Base-by-base conservation (phyloP, 2,329 filamentous ascomycete genomes). In the Acrocalymma vagum region DNA sequence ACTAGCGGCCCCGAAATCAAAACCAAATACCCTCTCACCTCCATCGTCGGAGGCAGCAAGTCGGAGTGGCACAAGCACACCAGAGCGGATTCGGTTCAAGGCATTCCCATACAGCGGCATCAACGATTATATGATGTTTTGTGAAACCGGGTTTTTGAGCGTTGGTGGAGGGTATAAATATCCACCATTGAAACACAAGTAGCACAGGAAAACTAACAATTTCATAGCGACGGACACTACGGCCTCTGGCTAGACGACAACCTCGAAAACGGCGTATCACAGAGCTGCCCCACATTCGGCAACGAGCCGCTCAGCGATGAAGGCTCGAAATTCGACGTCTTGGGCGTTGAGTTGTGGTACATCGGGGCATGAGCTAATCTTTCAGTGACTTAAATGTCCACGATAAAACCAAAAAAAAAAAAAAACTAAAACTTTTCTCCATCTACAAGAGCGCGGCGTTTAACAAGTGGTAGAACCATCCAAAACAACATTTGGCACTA, bases 91-190 rank as follows among this genome's bases (percentile, higher is more conserved):
- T 55, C 85, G 94, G 14, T 99, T 99, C 80, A 96, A 96, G 72
- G 93, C 93, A 0, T 99, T 97, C 60, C 92, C 93, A 0, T 97
- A 96, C 64, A 95, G 88, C 41, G 94, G 94, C 5, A 82, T 95
- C 26, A 97, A 99, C 68, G 94, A 97, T 70, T 99, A 95, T 67
- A 90, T 93, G 76, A 94, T 97, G 55, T 88, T 95, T 61, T 97
- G 93, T 71, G 91, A 97, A 72, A 78, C 83, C 3, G 82, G 85
- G 16, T 97, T 88, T 66, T 71, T 99, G 28, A 94, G 88, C 60
- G 80, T 97, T 14, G 94, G 94, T 9, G 93, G 90, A 39, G 90
- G 82, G 73, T 84, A 60, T 71, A 77, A 32, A 29, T 13, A 37
- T 14, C n/a, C n/a, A n/a, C n/a, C n/a, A 5, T 9, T 17, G 16